phyloP scores from a whole-genome alignment of 2,329 filamentous ascomycete species.

The Chrysosporium keratinophilum region DNA sequence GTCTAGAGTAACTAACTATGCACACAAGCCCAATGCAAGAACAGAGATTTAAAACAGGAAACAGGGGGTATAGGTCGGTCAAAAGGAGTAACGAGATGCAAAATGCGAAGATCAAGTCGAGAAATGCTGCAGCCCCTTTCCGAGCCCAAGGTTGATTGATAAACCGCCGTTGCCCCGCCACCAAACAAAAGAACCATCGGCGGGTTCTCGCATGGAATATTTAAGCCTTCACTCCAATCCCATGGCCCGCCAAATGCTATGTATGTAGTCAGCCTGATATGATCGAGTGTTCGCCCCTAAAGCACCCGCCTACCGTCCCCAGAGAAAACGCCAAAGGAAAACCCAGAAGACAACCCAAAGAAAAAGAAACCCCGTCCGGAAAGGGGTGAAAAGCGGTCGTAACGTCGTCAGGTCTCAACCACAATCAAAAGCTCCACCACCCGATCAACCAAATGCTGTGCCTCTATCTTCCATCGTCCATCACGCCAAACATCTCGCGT shows the following conservation, averaged over 20 bases:
- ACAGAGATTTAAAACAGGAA: background rate
- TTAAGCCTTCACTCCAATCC: background rate
- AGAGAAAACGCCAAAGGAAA: background rate
- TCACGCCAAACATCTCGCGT: constrained; percentile 30
- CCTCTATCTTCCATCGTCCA: constrained; percentile 34
- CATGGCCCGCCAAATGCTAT: background rate
- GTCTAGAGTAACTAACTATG: too few species aligned
- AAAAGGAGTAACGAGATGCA: background rate
- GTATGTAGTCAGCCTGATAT: background rate
- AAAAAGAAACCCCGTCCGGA: background rate
- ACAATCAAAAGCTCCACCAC: constrained; percentile 33
- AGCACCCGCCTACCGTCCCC: background rate
- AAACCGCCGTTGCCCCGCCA: too few species aligned
- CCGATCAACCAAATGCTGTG: constrained; percentile 33
- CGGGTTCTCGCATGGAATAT: background rate
- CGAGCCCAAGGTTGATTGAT: background rate
- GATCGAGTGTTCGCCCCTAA: background rate
- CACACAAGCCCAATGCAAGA: too few species aligned
- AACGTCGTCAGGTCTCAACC: constrained; percentile 19
- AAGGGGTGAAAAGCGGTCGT: background rate
- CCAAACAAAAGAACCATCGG: background rate
- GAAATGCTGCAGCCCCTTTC: background rate
- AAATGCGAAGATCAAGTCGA: background rate
- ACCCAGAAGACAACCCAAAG: background rate
- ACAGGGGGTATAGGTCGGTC: too few species aligned